Conservation (phyloP, 208 protist genomes). For the Lotmaria passim region DNA sequence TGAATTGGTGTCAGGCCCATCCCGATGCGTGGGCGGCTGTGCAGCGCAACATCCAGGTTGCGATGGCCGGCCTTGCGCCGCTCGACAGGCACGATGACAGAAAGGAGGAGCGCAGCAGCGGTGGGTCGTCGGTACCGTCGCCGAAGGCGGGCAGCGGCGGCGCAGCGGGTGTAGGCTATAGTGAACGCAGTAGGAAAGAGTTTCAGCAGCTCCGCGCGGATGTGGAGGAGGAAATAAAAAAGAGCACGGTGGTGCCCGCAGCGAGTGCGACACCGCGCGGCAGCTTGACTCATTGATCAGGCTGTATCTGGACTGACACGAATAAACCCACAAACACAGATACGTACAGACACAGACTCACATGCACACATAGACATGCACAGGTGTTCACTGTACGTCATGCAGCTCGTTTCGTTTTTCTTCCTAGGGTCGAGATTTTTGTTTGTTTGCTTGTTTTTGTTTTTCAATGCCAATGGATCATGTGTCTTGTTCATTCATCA, state of each 20-base stretch:
- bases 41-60: slow-evolving; percentile 14
- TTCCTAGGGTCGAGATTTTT: too few species aligned
- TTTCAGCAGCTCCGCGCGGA: slow-evolving; percentile 33
- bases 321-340: too few species aligned
- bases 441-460: too few species aligned
- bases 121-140: neutral
- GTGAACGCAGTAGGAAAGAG: slow-evolving; percentile 33
- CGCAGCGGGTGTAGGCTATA: slow-evolving; percentile 16
- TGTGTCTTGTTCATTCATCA: too few species aligned
- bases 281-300: slow-evolving; percentile 14
- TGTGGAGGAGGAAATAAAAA: slow-evolving; percentile 28
- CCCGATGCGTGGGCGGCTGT: slow-evolving; percentile 10
- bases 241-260: neutral
- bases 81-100: slow-evolving; percentile 34
- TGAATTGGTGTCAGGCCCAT: slow-evolving; percentile 51
- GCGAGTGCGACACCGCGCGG: neutral
- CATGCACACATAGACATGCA: too few species aligned
- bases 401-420: too few species aligned
- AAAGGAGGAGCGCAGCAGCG: slow-evolving; percentile 21
- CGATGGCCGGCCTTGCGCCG: slow-evolving; percentile 21
- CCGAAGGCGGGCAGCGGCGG: slow-evolving; percentile 17
- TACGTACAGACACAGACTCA: too few species aligned
- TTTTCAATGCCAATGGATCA: too few species aligned
- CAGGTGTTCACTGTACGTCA: too few species aligned
- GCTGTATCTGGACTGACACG: neutral